These are phyloP conservation scores for Suillus subaureus DNA, from an alignment of 768 basidiomycete genomes.

Conservation along the genomic window DNA sequence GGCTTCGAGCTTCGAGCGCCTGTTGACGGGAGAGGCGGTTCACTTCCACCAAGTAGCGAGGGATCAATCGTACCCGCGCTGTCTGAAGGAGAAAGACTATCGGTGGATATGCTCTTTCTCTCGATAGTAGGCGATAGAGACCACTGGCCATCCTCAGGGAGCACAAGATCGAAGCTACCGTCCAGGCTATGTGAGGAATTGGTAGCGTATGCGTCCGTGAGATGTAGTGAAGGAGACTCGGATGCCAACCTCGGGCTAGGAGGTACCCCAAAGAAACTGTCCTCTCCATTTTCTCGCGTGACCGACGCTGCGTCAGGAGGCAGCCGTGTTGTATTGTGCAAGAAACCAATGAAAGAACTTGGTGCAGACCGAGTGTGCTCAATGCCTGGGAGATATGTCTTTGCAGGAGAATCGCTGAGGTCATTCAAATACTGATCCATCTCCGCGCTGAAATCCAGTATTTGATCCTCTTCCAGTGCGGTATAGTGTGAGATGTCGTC, in stretches of 20 bases:
- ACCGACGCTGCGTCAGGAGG: slow-evolving; percentile 12
- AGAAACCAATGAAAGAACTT: slow-evolving; percentile 12
- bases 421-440: slow-evolving; percentile 33
- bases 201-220: not conserved
- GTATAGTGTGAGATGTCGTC: not conserved
- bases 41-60: slow-evolving; percentile 26
- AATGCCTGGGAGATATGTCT: not conserved
- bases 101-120: not conserved
- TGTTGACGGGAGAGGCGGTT: slow-evolving; percentile 8
- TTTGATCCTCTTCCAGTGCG: not conserved
- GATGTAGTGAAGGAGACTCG: not conserved
- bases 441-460: slow-evolving; percentile 21
- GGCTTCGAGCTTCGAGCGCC: slow-evolving; percentile 12
- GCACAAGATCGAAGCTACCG: slow-evolving; percentile 11
- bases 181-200: slow-evolving; percentile 10
- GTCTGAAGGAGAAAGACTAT: slow-evolving; percentile 2
- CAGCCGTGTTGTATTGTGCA: slow-evolving; percentile 11
- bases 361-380: slow-evolving; percentile 14
- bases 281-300: slow-evolving; percentile 10
- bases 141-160: slow-evolving; percentile 10
- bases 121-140: not conserved
- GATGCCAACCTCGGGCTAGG: slow-evolving; percentile 23
- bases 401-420: slow-evolving; percentile 25
- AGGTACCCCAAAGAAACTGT: slow-evolving; percentile 31
- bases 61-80: slow-evolving; percentile 30